Conservation (phyloP, 768 basidiomycete genomes). For the Calocera cornea region DNA sequence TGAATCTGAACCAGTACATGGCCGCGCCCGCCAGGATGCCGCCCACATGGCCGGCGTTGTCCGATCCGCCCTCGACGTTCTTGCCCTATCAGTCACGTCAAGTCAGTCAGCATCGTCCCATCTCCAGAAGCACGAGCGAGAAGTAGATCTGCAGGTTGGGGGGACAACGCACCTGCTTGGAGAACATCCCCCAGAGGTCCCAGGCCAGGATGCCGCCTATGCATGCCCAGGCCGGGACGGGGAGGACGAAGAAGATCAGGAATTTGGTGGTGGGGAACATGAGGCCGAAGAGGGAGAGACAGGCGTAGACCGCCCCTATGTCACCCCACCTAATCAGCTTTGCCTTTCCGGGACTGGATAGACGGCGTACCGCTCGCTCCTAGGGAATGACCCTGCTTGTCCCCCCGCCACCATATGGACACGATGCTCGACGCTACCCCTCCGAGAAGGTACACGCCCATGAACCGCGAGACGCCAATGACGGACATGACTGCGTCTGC, state of each 20-base stretch:
- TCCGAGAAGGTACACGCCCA: not conserved
- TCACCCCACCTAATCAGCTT: not conserved
- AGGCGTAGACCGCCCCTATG: slow-evolving; percentile 56
- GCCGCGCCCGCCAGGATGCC: not conserved
- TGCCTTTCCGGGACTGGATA: not conserved
- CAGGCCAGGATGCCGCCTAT: slow-evolving; percentile 53
- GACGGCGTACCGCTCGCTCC: not conserved
- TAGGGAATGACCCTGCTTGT: not conserved
- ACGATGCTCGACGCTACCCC: not conserved
- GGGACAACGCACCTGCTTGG: slow-evolving; percentile 24
- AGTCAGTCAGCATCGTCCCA: not conserved
- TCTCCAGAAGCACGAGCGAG: not conserved
- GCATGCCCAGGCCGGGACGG: slow-evolving; percentile 64
- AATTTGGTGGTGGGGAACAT: slow-evolving; percentile 52
- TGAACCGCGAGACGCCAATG: not conserved
- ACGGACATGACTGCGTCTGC: not conserved
- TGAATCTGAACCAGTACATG: not conserved
- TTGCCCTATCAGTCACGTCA: not conserved
- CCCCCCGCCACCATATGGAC: not conserved
- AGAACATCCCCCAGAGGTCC: slow-evolving; percentile 35
- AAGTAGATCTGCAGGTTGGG: not conserved
- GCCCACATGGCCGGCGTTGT: not conserved
- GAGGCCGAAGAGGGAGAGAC: slow-evolving; percentile 60
- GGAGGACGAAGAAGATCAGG: slow-evolving; percentile 59
- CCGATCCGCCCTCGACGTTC: not conserved